A percentile compares a stretch with the other conserved stretches of the same genome.
Conservation (phyloP, 1,284 basidiomycete species). For the Agroathelia rolfsii region DNA sequence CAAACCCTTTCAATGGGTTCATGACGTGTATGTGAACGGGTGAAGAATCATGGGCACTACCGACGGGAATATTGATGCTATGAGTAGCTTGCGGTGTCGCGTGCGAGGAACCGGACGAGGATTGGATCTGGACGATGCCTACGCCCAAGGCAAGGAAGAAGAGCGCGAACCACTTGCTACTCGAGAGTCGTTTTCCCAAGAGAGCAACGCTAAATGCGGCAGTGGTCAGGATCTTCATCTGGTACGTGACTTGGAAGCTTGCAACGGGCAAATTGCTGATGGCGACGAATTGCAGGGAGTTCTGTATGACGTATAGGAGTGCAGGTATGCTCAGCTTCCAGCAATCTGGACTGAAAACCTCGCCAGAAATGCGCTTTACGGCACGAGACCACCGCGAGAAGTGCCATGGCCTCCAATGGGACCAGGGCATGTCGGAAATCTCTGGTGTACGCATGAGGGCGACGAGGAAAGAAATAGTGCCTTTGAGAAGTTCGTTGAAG, state of each 20-base stretch:
- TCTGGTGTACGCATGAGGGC: conserved; percentile 44
- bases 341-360: conserved; percentile 73
- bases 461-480: conserved; percentile 76
- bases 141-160: conserved; percentile 83
- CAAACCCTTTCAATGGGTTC: conserved; percentile 56
- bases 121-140: conserved; percentile 86
- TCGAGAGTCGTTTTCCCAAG: conserved; percentile 63
- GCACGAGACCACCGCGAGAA: conserved; percentile 37
- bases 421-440: conserved; percentile 23
- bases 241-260: conserved; percentile 87
- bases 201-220: conserved; percentile 85
- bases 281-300: conserved; percentile 92
- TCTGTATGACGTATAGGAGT: conserved; percentile 91
- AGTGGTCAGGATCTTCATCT: conserved; percentile 95
- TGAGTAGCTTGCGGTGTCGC: conserved; percentile 14
- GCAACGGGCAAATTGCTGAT: conserved; percentile 86
- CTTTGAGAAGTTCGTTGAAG: conserved; percentile 90
- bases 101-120: conserved; percentile 17
- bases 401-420: conserved; percentile 37
- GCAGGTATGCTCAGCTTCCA: conserved; percentile 97
- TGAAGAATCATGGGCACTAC: conserved; percentile 44
- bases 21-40: conserved; percentile 36
- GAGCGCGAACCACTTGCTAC: conserved; percentile 77
- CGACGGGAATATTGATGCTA: conserved; percentile 23
- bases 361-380: conserved; percentile 43